Evolutionary conservation across 148 eudicot genomes (phyloP), one percentile per base, ranked within the genome.

Genomic region (Diospyros lotus): DNA sequence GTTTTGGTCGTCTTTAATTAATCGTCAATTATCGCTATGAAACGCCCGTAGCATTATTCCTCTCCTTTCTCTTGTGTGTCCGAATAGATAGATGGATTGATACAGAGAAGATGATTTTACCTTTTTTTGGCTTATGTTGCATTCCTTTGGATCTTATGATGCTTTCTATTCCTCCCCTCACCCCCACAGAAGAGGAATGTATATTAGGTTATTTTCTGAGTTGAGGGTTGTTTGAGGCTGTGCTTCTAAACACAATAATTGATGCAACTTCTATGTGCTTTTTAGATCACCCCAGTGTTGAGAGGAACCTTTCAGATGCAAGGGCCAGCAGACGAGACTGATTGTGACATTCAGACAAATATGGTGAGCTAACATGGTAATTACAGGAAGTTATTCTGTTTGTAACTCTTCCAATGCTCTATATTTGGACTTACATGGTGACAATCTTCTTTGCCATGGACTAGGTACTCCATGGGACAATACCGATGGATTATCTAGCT

Each of bases 281-380:
- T 60, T 55, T 73, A 76, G 83, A 66, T 77, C 45, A 74, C 81
- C 46, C 73, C 80, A 43, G 58, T 83, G 9, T 74, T 76, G 80
- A 73, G 76, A 14, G 86, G 83, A n/a, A 77, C 42, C 53, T 65
- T 48, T 60, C 64, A 50, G 66, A 77, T 73, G 76, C 73, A 77
- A 59, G 83, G 83, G 64, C 79, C 75, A 28, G 68, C 45, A 5
- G 74, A 67, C 46, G 81, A 80, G 66, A 52, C 63, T 13, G 63
- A 58, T 46, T 58, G 17, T 64, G 53, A 78, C 72, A 42, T 71
- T 53, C 77, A 53, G 73, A 53, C 74, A 8, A 69, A 74, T 74
- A 77, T 46, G 83, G 86, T 77, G 81, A 77, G 86, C 71, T 75
- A 53, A 54, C 72, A 60, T 71, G 79, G 78, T 79, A 75, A 77